phyloP scores from a whole-genome alignment of 2,329 filamentous ascomycete genomes.

The Davidsoniella eucalypti region DNA sequence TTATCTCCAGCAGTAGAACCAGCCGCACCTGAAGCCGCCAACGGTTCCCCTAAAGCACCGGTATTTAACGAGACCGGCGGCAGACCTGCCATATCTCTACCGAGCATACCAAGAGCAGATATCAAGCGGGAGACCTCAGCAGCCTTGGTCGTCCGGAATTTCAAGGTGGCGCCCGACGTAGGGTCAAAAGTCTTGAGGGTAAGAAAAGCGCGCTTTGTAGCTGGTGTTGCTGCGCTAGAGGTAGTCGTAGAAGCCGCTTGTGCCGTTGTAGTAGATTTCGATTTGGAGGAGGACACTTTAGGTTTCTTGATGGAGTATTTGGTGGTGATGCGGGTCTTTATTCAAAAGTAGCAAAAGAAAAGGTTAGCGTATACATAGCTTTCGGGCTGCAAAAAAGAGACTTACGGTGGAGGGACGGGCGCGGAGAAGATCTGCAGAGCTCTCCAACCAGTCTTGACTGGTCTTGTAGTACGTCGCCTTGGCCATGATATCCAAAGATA shows the following conservation, averaged over 20 bases:
- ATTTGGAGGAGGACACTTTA: constrained; percentile 16
- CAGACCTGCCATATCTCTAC: constrained; percentile 48
- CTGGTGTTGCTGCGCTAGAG: constrained; percentile 14
- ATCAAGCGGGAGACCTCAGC: constrained; percentile 78
- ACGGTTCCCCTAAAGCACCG: constrained; percentile 19
- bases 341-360: background rate
- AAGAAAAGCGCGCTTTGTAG: constrained; percentile 46
- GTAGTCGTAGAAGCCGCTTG: constrained; percentile 14
- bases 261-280: too few species aligned
- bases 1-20: constrained; percentile 18
- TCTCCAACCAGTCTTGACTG: constrained; percentile 79
- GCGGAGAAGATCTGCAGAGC: constrained; percentile 71
- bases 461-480: constrained; percentile 55
- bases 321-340: constrained; percentile 75
- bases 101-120: constrained; percentile 57
- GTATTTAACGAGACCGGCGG: constrained; percentile 22
- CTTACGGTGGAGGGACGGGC: constrained; percentile 71
- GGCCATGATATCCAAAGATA: constrained; percentile 8
- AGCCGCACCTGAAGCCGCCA: constrained; percentile 19
- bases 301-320: constrained; percentile 44
- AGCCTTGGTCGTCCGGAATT: constrained; percentile 82
- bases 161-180: constrained; percentile 61
- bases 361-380: constrained; percentile 4
- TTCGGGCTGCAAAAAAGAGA: constrained; percentile 12
- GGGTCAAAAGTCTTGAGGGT: constrained; percentile 85